Evolutionary conservation across 1,284 basidiomycete species (phyloP).

Genomic region (Sporisorium iseilematis-ciliati): DNA sequence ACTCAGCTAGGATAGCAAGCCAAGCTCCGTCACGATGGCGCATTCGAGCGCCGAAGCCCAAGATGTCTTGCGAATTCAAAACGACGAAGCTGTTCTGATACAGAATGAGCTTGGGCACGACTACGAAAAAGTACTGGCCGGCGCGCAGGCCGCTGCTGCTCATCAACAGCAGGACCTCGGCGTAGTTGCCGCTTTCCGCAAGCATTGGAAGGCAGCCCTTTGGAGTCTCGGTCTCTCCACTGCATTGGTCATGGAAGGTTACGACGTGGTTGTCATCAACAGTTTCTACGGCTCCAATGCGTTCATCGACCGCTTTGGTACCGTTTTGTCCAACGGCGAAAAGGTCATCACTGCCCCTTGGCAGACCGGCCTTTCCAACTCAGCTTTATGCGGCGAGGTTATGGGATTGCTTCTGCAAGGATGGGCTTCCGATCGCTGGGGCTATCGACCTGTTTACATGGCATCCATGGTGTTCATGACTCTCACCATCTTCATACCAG

Average conservation of each 20-base stretch:
- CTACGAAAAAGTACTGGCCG: slow-evolving; percentile 64
- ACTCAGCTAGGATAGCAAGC: neutral
- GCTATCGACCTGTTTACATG: slow-evolving; percentile 59
- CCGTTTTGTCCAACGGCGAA: slow-evolving; percentile 10
- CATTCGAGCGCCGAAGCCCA: slow-evolving; percentile 8
- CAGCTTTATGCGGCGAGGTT: slow-evolving; percentile 33
- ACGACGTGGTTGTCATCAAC: slow-evolving; percentile 69
- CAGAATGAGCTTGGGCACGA: slow-evolving; percentile 27
- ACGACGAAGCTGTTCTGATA: slow-evolving; percentile 4
- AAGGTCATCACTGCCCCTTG: slow-evolving; percentile 70
- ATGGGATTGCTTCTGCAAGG: slow-evolving; percentile 35
- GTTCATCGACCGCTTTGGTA: slow-evolving; percentile 66
- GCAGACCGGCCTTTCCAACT: slow-evolving; percentile 70
- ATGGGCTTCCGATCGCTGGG: slow-evolving; percentile 36
- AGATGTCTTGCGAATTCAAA: slow-evolving; percentile 13
- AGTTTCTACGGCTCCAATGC: slow-evolving; percentile 44
- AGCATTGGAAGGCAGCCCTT: slow-evolving; percentile 71
- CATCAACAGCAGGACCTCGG: slow-evolving; percentile 70
- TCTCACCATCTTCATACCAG: slow-evolving; percentile 66
- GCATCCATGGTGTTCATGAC: slow-evolving; percentile 67
- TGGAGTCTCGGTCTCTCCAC: slow-evolving; percentile 71
- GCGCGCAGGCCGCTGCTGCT: slow-evolving; percentile 66
- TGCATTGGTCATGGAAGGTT: slow-evolving; percentile 72
- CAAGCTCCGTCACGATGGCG: neutral
- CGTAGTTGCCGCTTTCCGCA: slow-evolving; percentile 68